Conservation (phyloP, 2,329 filamentous ascomycete species). For the Aciculosporium take region DNA sequence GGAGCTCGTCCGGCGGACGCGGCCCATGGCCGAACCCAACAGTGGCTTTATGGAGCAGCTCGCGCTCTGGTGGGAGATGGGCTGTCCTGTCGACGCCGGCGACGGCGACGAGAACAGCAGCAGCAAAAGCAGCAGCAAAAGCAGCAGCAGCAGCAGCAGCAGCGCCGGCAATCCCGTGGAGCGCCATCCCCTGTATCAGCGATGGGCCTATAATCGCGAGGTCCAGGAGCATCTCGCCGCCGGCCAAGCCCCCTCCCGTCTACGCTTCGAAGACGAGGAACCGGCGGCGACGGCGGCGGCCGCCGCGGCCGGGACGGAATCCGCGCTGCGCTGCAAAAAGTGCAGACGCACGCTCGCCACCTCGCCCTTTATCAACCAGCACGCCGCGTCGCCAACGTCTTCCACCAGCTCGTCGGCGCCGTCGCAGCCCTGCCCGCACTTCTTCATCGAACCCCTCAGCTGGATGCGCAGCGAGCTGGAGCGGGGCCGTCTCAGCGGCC, state of each 20-base stretch:
- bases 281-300: background rate
- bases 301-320: slow-evolving; percentile 3
- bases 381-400: slow-evolving; percentile 22
- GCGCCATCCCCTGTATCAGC: slow-evolving; percentile 62
- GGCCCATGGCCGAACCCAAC: slow-evolving; percentile 78
- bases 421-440: slow-evolving; percentile 51
- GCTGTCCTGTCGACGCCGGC: slow-evolving; percentile 40
- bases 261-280: slow-evolving; percentile 70
- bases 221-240: slow-evolving; percentile 47
- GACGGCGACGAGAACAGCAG: slow-evolving; percentile 21
- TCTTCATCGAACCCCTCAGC: slow-evolving; percentile 80
- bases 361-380: slow-evolving; percentile 49
- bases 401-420: background rate
- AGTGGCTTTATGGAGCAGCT: slow-evolving; percentile 83
- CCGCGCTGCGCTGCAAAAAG: slow-evolving; percentile 66
- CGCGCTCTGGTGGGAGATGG: slow-evolving; percentile 76
- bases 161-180: no score
- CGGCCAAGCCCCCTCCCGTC: slow-evolving; percentile 65
- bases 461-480: slow-evolving; percentile 88
- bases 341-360: slow-evolving; percentile 56
- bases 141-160: no score
- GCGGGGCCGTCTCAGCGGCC: slow-evolving; percentile 66
- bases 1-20: slow-evolving; percentile 50
- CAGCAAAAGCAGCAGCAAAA: slow-evolving; percentile 17
- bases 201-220: slow-evolving; percentile 45